phyloP scores from a whole-genome alignment of 2,329 filamentous ascomycete genomes.

The Nigrograna mackinnonii region DNA sequence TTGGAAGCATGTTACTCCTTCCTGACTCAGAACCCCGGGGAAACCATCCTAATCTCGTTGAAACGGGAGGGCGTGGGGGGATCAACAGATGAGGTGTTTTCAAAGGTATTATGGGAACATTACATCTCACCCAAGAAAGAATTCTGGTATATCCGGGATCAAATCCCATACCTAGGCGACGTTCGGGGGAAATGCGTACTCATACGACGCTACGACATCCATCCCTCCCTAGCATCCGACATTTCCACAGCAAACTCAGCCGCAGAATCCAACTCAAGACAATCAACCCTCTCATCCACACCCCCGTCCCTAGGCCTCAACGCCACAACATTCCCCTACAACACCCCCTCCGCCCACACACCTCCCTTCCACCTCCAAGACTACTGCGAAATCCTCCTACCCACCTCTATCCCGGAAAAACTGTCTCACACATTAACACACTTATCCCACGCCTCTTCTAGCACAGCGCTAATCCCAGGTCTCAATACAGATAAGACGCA shows the following conservation, averaged over 20 bases:
- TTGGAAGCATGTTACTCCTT: conserved; percentile 74
- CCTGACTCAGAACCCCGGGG: conserved; percentile 74
- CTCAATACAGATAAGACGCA: conserved; percentile 40
- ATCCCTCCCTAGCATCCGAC: conserved; percentile 53
- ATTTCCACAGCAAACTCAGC: not conserved
- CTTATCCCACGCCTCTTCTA: conserved; percentile 66
- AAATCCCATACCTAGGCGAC: conserved; percentile 76
- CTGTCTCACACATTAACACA: conserved; percentile 74
- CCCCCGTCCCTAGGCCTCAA: conserved; percentile 60
- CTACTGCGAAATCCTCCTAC: conserved; percentile 85
- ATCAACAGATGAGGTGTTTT: conserved; percentile 78
- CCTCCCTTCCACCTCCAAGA: conserved; percentile 86
- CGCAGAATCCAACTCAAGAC: no score
- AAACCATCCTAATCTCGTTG: conserved; percentile 82
- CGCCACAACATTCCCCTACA: conserved; percentile 78
- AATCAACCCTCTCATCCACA: no score
- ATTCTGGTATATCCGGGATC: conserved; percentile 77
- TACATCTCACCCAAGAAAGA: conserved; percentile 63
- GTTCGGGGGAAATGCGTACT: conserved; percentile 83
- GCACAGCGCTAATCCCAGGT: conserved; percentile 42
- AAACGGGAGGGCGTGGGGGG: conserved; percentile 89
- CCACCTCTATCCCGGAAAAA: conserved; percentile 78
- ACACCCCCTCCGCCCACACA: conserved; percentile 77
- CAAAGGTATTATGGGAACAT: conserved; percentile 70
- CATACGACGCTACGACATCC: conserved; percentile 76